Evolutionary conservation across 2,329 filamentous ascomycete genomes (phyloP).

Genomic region (Nothophoma quercina): DNA sequence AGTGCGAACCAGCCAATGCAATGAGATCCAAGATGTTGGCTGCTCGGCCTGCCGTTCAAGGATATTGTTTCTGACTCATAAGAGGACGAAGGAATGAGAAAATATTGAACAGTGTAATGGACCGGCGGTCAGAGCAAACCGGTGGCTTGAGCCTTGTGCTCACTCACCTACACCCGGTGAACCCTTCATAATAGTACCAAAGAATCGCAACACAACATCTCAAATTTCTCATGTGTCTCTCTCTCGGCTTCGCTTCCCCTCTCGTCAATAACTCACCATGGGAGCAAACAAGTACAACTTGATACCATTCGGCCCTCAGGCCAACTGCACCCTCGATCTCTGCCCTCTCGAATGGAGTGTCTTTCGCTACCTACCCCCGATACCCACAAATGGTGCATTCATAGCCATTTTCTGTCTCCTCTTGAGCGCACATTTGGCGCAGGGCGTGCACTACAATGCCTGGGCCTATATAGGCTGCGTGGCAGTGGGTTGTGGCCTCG

Average conservation of each 20-base stretch:
- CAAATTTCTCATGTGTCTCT: background rate
- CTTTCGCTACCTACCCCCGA: constrained; percentile 15
- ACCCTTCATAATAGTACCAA: too few species aligned
- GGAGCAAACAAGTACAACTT: background rate
- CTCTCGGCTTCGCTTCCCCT: too few species aligned
- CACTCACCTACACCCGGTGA: too few species aligned
- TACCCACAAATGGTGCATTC: constrained; percentile 7
- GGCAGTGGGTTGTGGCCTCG: constrained; percentile 9
- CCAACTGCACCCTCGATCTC: constrained; percentile 21
- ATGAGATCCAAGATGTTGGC: too few species aligned
- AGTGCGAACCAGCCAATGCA: background rate
- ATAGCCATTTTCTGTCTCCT: constrained; percentile 12
- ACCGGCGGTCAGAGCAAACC: background rate
- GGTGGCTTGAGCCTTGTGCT: background rate
- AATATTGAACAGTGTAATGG: background rate
- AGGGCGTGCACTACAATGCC: constrained; percentile 9
- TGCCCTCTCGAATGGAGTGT: constrained; percentile 13
- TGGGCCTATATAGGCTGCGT: constrained; percentile 11
- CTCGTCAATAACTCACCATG: background rate
- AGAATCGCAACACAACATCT: too few species aligned
- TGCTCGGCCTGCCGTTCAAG: too few species aligned
- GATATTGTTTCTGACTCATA: too few species aligned
- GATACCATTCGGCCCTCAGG: constrained; percentile 2
- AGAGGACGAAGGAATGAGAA: background rate
- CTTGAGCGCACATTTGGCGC: constrained; percentile 3